Percentiles rank a stretch among this genome's conserved stretches.
These are phyloP conservation scores for Hansenula sp. DNA, from an alignment of 1,139 yeast genomes.

Conservation along the genomic window DNA sequence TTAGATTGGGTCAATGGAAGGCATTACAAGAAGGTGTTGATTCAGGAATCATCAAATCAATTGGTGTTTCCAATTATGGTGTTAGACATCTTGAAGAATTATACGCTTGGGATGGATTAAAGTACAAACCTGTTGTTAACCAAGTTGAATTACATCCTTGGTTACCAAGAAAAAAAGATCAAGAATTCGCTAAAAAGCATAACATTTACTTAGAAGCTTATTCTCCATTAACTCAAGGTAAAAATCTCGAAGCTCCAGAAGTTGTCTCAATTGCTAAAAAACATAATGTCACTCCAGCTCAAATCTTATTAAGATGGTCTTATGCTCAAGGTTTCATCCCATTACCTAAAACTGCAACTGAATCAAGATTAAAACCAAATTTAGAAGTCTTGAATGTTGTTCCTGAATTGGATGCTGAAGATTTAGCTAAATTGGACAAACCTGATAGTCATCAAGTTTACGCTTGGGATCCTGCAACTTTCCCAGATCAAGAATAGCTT, in stretches of 20 bases:
- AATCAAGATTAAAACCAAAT: constrained; percentile 42
- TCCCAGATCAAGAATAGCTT: neutral
- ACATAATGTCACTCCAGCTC: constrained; percentile 34
- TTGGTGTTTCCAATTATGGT: constrained; percentile 41
- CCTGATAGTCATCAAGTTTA: constrained; percentile 13
- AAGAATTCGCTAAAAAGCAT: constrained; percentile 35
- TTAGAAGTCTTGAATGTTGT: constrained; percentile 30
- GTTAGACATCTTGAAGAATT: constrained; percentile 32
- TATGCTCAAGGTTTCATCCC: constrained; percentile 49
- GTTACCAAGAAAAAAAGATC: constrained; percentile 34
- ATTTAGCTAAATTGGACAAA: constrained; percentile 8
- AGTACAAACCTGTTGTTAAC: constrained; percentile 39
- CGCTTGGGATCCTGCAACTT: constrained; percentile 1
- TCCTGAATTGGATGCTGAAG: constrained; percentile 16
- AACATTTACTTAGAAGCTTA: constrained; percentile 45
- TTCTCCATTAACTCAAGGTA: constrained; percentile 47
- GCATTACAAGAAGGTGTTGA: constrained; percentile 37
- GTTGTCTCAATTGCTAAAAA: constrained; percentile 33
- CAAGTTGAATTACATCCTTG: constrained; percentile 50
- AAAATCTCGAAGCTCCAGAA: constrained; percentile 42
- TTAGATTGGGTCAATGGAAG: constrained; percentile 36
- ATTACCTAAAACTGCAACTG: constrained; percentile 60
- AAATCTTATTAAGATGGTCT: constrained; percentile 40
- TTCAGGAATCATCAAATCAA: constrained; percentile 26
- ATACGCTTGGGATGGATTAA: constrained; percentile 29